Percentiles rank a stretch among this genome's conserved stretches.
These are phyloP conservation scores for Selaginella tamariscina DNA, from an alignment of 75 land plant species.

Conservation along the genomic window DNA sequence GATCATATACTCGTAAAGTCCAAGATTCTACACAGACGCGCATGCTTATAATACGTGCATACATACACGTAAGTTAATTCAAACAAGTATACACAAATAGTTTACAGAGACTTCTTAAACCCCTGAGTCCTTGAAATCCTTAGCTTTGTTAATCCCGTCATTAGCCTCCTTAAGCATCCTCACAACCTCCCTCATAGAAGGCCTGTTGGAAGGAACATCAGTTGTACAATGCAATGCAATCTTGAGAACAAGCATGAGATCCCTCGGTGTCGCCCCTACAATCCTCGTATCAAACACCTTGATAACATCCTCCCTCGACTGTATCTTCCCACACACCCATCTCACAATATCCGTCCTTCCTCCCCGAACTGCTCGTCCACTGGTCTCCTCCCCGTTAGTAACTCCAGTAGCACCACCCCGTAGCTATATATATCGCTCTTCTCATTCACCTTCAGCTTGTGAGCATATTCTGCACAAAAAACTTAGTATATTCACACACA, in stretches of 20 bases:
- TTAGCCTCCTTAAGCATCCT: background rate
- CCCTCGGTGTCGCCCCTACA: background rate
- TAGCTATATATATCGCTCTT: slow-evolving; percentile 79
- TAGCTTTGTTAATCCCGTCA: too few species aligned
- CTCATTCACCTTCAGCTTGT: slow-evolving; percentile 28
- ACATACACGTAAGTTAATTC: too few species aligned
- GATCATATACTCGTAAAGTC: too few species aligned
- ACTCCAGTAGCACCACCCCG: slow-evolving; percentile 64
- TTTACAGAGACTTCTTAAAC: too few species aligned
- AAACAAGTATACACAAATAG: too few species aligned
- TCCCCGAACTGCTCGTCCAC: slow-evolving; percentile 44
- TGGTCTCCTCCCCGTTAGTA: slow-evolving; percentile 53
- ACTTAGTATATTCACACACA: background rate
- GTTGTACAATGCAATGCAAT: background rate
- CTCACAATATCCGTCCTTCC: slow-evolving; percentile 48
- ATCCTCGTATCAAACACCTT: background rate
- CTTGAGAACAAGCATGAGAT: background rate
- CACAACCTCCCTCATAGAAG: background rate
- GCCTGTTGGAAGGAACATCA: background rate
- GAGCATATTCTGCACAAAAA: slow-evolving; percentile 15
- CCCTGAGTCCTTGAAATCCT: too few species aligned
- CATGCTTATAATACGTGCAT: too few species aligned
- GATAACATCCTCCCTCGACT: background rate
- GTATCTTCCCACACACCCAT: slow-evolving; percentile 24
- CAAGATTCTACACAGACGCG: too few species aligned